Conservation (phyloP, 2,329 filamentous ascomycete species). For the Corinectria fuckeliana region DNA sequence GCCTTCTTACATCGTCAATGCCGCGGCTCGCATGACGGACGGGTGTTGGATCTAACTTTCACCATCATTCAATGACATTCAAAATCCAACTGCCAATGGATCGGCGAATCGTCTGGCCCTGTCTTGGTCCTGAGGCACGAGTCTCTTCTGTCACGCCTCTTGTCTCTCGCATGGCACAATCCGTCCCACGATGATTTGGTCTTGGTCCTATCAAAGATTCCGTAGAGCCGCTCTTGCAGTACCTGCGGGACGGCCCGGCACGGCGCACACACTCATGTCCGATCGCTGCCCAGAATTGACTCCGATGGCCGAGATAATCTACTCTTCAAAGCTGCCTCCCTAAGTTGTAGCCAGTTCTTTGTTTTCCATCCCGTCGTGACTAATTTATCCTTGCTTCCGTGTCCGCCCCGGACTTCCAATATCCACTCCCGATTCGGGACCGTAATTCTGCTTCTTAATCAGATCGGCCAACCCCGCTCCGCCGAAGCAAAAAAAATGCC, state of each 20-base stretch:
- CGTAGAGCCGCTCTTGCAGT: not conserved
- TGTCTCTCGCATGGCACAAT: constrained; percentile 20
- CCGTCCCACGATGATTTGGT: not conserved
- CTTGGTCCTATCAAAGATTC: not conserved
- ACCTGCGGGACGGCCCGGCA: constrained; percentile 13
- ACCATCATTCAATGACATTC: not conserved
- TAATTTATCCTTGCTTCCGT: not conserved
- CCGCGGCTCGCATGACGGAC: no score
- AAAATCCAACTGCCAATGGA: not conserved
- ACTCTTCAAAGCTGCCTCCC: not conserved
- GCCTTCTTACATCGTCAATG: not conserved
- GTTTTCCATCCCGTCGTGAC: not conserved
- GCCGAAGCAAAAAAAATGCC: constrained; percentile 21
- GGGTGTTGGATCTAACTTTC: not conserved
- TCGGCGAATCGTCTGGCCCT: no score
- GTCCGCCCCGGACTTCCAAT: not conserved
- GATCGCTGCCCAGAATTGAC: constrained; percentile 25
- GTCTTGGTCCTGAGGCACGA: no score
- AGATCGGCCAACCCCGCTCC: not conserved
- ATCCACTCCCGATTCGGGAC: not conserved
- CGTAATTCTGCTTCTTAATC: not conserved
- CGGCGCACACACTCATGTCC: constrained; percentile 1
- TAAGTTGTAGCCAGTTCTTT: not conserved
- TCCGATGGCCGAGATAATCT: constrained; percentile 4
- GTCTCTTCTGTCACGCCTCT: constrained; percentile 4